Evolutionary conservation across 2,329 filamentous ascomycete genomes (phyloP).

Genomic region (Orbilia brochopaga): DNA sequence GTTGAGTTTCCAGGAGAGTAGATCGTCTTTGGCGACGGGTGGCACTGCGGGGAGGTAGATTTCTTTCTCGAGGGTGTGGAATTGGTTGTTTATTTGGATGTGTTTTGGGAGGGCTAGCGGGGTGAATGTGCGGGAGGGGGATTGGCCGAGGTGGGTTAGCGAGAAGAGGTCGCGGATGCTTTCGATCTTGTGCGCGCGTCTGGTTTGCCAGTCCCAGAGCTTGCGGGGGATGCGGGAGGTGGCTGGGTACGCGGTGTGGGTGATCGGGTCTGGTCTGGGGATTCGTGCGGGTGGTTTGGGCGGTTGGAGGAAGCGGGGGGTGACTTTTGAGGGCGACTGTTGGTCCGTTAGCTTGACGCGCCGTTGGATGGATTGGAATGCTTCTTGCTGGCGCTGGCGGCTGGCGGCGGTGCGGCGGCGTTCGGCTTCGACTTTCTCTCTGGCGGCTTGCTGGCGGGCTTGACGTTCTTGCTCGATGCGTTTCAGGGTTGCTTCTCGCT

Average conservation of each 20-base stretch:
- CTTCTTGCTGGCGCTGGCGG: constrained; percentile 27
- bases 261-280: too few relatives aligned
- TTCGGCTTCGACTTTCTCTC: constrained; percentile 42
- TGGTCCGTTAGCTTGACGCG: constrained; percentile 8
- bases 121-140: constrained; percentile 29
- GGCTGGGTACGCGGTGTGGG: not conserved
- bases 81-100: constrained; percentile 33
- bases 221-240: constrained; percentile 14
- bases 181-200: constrained; percentile 18
- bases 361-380: constrained; percentile 28
- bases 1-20: constrained; percentile 33
- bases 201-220: constrained; percentile 36
- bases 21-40: constrained; percentile 18
- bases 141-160: constrained; percentile 23
- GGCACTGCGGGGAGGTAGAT: constrained; percentile 36
- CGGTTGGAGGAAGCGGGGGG: not conserved
- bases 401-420: constrained; percentile 25
- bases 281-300: not conserved
- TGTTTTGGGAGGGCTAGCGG: constrained; percentile 28
- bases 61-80: constrained; percentile 25
- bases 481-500: constrained; percentile 16
- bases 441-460: constrained; percentile 27
- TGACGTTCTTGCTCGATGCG: constrained; percentile 27
- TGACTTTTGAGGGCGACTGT: constrained; percentile 13
- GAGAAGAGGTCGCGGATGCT: constrained; percentile 31